A percentile compares a stretch with the other conserved stretches of the same genome.
phyloP scores from a whole-genome alignment of 164 flowering plant species.

The Echeveria elegans region DNA sequence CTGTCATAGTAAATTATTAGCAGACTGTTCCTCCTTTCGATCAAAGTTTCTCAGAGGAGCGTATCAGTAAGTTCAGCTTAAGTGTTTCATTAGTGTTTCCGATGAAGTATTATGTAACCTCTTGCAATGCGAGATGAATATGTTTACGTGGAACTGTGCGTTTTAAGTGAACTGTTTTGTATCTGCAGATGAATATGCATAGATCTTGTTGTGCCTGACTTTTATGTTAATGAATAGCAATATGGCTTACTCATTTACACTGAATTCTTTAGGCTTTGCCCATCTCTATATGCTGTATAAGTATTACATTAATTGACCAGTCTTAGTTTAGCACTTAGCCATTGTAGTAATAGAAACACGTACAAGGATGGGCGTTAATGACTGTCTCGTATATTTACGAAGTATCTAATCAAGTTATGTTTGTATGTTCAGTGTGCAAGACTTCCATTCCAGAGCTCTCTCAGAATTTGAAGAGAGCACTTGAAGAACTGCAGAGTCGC shows the following conservation, averaged over 20 bases:
- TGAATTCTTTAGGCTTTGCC: not conserved
- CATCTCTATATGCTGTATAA: not conserved
- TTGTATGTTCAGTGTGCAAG: constrained; percentile 43
- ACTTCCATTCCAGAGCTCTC: constrained; percentile 54
- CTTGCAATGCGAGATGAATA: too few species aligned
- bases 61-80: not conserved
- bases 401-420: not conserved
- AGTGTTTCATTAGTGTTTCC: not conserved
- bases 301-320: not conserved
- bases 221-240: too few species aligned
- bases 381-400: not conserved
- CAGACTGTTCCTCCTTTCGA: not conserved
- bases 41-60: not conserved
- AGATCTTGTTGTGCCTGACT: too few species aligned
- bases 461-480: constrained; percentile 43
- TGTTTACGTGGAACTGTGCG: too few species aligned
- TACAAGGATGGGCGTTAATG: not conserved
- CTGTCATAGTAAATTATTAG: not conserved
- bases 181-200: too few species aligned
- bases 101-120: too few species aligned
- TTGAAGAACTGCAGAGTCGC: constrained; percentile 47
- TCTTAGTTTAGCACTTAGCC: not conserved
- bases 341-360: not conserved
- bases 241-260: not conserved
- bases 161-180: too few species aligned